Base-by-base conservation (phyloP, 2,329 filamentous ascomycete species). In the Amesomyces nigricolor region DNA sequence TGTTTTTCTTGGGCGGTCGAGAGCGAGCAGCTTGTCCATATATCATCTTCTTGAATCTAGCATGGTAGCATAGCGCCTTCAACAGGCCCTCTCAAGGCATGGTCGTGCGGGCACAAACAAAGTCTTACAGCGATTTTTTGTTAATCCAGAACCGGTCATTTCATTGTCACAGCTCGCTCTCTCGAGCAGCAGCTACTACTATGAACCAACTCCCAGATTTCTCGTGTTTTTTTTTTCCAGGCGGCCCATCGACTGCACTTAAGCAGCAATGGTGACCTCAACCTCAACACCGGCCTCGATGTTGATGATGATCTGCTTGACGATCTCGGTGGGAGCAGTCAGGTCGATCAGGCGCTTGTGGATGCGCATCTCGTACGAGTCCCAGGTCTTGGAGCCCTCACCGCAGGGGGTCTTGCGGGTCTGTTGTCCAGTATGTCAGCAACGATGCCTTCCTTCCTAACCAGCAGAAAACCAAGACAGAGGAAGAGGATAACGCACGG, bases 371-470 rank as follows among this genome's bases (percentile, higher is more conserved):
- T 99, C 92, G 78, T 82, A 99, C 77, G 83, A 86, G 76, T 97
- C 94, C 94, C 94, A 99, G 73, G 94, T 99, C 90, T 99, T 99
- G 78, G 88, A 95, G 80, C 94, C 94, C 86, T 99, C 94, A 88
- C 94, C 94, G 80, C 89, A 94, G 75, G 94, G 94, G 65, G 94
- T 97, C 88, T 99, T 99, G 73, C 94, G 88, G 82, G 94, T 96
- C 70, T 94, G 91, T 71, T 90, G 73, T 92, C 89, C 17, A 35
- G 7, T 26, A 8, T 37, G 30, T 26, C 22, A 26, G 22, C 22
- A 26, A 5, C 22, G 17, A 26, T 6, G 4, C 22, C 22, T 26
- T 26, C 17, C 17, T 26, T 26, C 4, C 4, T 26, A 26, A 5
- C 22, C 22, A 26, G 22, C 22, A 26, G 4, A 5, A 6, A 26